Evolutionary conservation across 2,329 filamentous ascomycete genomes (phyloP).

Genomic region (Diaporthe aspalathi): DNA sequence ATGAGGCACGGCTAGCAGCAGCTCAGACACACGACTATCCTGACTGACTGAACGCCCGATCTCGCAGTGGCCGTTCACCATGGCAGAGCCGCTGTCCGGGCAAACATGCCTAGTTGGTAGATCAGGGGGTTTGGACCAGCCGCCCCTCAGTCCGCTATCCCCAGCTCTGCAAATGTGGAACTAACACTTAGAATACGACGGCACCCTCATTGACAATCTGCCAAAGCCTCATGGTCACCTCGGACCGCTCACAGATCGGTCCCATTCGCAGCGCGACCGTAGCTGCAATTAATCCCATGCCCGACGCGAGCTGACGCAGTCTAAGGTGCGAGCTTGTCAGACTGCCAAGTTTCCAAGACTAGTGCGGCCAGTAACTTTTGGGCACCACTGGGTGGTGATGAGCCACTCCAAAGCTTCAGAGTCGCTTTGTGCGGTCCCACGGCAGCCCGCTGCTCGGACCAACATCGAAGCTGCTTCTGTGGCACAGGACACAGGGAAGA

Average conservation of each 20-base stretch:
- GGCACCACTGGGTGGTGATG: neutral
- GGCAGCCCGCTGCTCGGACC: slow-evolving; percentile 19
- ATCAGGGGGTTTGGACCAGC: slow-evolving; percentile 1
- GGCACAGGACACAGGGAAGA: slow-evolving; percentile 22
- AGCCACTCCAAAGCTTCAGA: slow-evolving; percentile 27
- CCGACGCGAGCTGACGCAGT: slow-evolving; percentile 26
- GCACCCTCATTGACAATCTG: slow-evolving; percentile 34
- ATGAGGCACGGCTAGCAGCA: slow-evolving; percentile 20
- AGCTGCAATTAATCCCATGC: slow-evolving; percentile 11
- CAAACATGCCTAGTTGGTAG: neutral
- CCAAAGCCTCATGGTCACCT: slow-evolving; percentile 23
- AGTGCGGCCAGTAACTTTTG: slow-evolving; percentile 21
- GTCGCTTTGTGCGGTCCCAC: slow-evolving; percentile 29
- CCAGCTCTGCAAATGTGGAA: neutral
- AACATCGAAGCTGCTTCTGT: slow-evolving; percentile 24
- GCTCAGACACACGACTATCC: neutral
- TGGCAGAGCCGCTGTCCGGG: neutral
- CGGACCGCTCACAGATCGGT: slow-evolving; percentile 12
- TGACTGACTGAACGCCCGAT: neutral
- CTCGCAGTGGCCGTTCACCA: neutral
- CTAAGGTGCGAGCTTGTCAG: slow-evolving; percentile 25
- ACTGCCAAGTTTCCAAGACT: slow-evolving; percentile 29
- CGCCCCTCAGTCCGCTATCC: neutral
- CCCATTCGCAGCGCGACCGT: slow-evolving; percentile 5
- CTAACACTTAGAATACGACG: slow-evolving; percentile 35